Evolutionary conservation across 352 stramenopile genomes (phyloP), one percentile per base, ranked within the genome.

Genomic region (Globisporangium emineosum): DNA sequence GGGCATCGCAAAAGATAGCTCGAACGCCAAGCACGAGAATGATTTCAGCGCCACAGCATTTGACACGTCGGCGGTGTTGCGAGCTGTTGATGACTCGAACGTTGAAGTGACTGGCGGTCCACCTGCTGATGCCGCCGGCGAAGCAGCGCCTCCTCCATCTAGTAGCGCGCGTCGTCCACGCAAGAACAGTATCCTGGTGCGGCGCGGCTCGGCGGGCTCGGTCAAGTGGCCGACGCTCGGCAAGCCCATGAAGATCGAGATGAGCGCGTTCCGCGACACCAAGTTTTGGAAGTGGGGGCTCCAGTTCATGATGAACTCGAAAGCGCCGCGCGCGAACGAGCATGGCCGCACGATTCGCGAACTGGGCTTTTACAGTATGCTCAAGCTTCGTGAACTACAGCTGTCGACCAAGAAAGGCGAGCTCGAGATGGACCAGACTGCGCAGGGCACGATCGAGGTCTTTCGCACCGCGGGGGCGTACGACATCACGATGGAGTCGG

Each of bases 271-370:
- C 42, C 66, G 82, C 25, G 87, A 95, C 66, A 81, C 87, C 47
- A 85, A 85, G 62, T 94, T 94, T 61, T 95, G 87, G 87, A 91
- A 91, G 61, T 95, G 87, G 87, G 87, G 87, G 15, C 74, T 88
- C 43, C 83, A 93, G 60, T 95, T 94, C 61, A 88, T 89, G 73
- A 81, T 84, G 68, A 93, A 92, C 64, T 88, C 76, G 33, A 93
- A 90, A 66, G 91, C 88, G 61, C 63, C 74, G 23, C 74, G 79
- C 3, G 86, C 85, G 29, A 90, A 93, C 65, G 80, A 89, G 52
- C 86, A 93, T 64, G 82, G 78, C 33, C 85, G 87, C 53, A 90
- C 81, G 3, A 92, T 94, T 66, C 85, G 87, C 29, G 83, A 95
- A 56, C 65, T 95, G 15, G 87, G 84, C 0, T 95, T 95, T 52